Base-by-base conservation (phyloP, 2,329 filamentous ascomycete genomes). In the Akanthomyces dipterigenus region DNA sequence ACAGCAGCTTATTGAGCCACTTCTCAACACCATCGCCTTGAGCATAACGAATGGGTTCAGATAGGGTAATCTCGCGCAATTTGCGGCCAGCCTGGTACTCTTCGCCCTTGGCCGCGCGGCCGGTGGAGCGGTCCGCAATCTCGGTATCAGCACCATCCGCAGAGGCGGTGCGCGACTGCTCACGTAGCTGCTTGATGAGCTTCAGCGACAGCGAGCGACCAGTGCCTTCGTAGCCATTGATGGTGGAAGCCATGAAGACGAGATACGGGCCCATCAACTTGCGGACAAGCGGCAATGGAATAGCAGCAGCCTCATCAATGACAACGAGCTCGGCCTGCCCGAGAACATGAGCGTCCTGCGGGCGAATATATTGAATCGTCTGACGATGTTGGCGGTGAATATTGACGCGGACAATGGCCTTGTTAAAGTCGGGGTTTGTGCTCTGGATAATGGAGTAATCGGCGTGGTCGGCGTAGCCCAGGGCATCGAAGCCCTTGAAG, bases 371-470 rank as follows among this genome's bases (percentile, higher is more conserved):
- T 74, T 99, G 95, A 54, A 99, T 99, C 0, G 95, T 98, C 76
- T 99, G 95, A 49, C 95, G 87, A 77, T 99, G 95, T 69, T 96
- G 88, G 65, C 93, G 83, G 77, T 98, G 92, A 54, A 99, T 87
- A 76, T 99, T 98, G 66, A 99, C 95, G 57, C 95, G 84, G 22
- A 99, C 95, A 70, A 99, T 96, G 3, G 95, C 95, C 78, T 99
- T 99, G 81, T 98, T 97, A 80, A 98, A 97, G 67, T 97, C 93
- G 0, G 95, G 93, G 74, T 99, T 97, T 3, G 93, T 98, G 1
- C 93, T 97, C 71, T 99, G 95, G 62, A 98, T 92, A 67, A 99
- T 98, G 59, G 92, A 96, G 77, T 99, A 99, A 72, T 99, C 95
- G 67, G 92, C 87, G 71, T 99, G 95, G 68, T 99, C 95, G 65